Percentiles rank a stretch among this genome's conserved stretches.
phyloP scores from a whole-genome alignment of 768 basidiomycete species.

The Boletus rubescentipes region DNA sequence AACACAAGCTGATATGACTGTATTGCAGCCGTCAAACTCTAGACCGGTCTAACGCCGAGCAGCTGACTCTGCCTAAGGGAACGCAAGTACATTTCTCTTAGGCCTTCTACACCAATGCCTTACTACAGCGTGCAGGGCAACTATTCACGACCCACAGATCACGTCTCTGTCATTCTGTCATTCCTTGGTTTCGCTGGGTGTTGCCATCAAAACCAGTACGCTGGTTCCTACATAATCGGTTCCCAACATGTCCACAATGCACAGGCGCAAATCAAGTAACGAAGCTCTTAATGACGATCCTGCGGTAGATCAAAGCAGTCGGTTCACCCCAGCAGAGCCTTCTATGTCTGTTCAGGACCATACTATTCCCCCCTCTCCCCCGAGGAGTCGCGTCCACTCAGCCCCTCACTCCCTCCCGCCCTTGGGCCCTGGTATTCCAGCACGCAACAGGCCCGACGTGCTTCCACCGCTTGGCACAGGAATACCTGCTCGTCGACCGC shows the following conservation, averaged over 20 bases:
- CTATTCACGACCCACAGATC: background rate
- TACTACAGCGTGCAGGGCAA: slow-evolving; percentile 3
- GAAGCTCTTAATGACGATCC: slow-evolving; percentile 35
- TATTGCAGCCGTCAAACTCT: slow-evolving; percentile 8
- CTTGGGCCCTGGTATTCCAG: slow-evolving; percentile 22
- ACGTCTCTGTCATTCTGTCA: background rate
- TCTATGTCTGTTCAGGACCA: slow-evolving; percentile 6
- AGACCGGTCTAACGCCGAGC: slow-evolving; percentile 8
- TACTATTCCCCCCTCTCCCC: slow-evolving; percentile 16
- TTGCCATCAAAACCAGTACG: background rate
- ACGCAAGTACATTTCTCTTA: background rate
- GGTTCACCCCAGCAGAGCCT: background rate
- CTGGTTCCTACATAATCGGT: background rate
- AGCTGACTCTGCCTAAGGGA: background rate
- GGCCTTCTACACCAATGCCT: background rate
- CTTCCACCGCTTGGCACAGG: slow-evolving; percentile 27
- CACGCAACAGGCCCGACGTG: slow-evolving; percentile 16
- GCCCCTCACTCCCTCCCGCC: slow-evolving; percentile 20
- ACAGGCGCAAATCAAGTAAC: slow-evolving; percentile 47
- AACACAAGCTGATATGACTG: slow-evolving; percentile 3
- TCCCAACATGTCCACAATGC: slow-evolving; percentile 25
- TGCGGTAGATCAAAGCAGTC: slow-evolving; percentile 8
- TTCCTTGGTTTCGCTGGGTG: background rate
- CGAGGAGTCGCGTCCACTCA: slow-evolving; percentile 29
- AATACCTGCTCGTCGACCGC: slow-evolving; percentile 27